Evolutionary conservation across 495 filamentous ascomycete genomes (phyloP), one percentile per base, ranked within the genome.

Genomic region (Gamarada debralockiae): DNA sequence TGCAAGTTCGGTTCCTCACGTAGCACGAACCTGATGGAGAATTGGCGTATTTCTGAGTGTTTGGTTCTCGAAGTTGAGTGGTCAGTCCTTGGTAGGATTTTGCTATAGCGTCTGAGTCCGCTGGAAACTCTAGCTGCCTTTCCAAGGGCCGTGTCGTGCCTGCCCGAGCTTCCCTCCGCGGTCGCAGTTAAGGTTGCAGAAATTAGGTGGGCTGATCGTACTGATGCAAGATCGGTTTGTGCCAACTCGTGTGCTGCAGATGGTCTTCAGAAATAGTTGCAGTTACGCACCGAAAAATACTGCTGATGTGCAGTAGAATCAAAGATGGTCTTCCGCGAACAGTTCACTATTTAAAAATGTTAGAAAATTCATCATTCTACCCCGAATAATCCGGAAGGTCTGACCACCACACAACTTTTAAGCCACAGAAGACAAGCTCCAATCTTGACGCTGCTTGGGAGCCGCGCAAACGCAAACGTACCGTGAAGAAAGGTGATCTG

Each of bases 81-180:
- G 34, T 15, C 38, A 17, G 9, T 34, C 17, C 4, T 8, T 20
- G 17, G 25, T 50, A 9, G 48, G 20, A 34, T 12, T 6, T 15
- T 15, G 23, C 14, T 21, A 29, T 42, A 43, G 24, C 34, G 44
- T 22, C 13, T 39, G 31, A 43, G 43, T n/a, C 18, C 33, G 18
- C 22, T 27, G 50, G 8, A 27, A 46, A 24, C 39, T 53, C 21
- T 37, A 44, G 20, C 17, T 18, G 12, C 36, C 21, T 29, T 40
- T 24, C 17, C 48, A 49, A 49, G 46, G 48, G 3, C 48, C 48
- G 48, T 38, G 34, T 39, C 48, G 48, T 50, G 33, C 48, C 29
- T 50, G 10, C 46, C 40, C 40, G 40, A 23, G 17, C 20, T 23
- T 23, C 46, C 29, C 20, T 14, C 33, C 34, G 21, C 14, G 48